Evolutionary conservation across 352 stramenopile genomes (phyloP), one percentile per base, ranked within the genome.

Genomic region (Phytophthora macrochlamydospora): DNA sequence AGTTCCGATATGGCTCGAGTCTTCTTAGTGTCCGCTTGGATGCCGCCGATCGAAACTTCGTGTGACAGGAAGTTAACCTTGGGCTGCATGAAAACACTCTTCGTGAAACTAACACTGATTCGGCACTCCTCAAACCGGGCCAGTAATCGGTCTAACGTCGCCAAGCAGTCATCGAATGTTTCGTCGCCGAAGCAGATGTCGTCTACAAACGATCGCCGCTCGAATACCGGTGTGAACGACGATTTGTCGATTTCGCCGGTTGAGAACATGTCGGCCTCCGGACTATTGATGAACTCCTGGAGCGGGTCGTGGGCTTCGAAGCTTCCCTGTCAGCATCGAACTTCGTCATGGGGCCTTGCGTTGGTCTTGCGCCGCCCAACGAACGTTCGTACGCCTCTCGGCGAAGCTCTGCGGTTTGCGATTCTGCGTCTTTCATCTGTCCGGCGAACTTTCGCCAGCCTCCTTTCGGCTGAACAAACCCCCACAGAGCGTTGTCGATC

Each of bases 101-200:
- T 46, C 8, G 40, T 46, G 12, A 46, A 46, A 13, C 40, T 46
- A 4, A 46, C 40, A 14, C 9, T 28, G 12, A 46, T 46, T 13
- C 40, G 6, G 14, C 40, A 46, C 40, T 46, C 40, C 4, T 7
- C 40, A 13, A 46, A 46, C 6, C 40, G 40, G 12, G 8, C 18
- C 14, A 46, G 18, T 6, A 46, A n/a, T 24, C 40, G 6, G 12
- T 46, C 40, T 4, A 46, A 24, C 8, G 40, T 46, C 6, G 8
- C 6, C 6, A 46, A 13, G 18, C 40, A 46, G 4, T 46, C 40
- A 24, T 46, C 40, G 18, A 46, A 46, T 1, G 45, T 40, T 6
- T 32, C 31, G 0, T 35, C 45, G 18, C 56, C 44, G 4, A 62
- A 62, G 24, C 56, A 56, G 4, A 49, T 49, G 24, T 49, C 45